Evolutionary conservation across 345 rosid species (phyloP).

Genomic region (Lumnitzera littorea): DNA sequence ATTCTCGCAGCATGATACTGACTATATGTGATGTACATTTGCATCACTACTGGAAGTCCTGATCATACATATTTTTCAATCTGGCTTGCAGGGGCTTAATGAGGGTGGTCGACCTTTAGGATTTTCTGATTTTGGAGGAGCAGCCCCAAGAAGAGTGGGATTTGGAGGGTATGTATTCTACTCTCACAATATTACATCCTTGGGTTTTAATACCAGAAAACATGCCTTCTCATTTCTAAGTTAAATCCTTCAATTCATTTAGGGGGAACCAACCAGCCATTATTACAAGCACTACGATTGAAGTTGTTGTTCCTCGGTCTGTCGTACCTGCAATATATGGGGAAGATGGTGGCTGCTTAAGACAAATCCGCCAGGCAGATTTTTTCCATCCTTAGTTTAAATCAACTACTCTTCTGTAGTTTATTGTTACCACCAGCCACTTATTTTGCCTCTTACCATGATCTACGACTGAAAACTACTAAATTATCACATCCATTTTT

Average conservation of each 20-base stretch:
- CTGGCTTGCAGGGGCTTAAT: slow-evolving; percentile 34
- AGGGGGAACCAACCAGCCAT: slow-evolving; percentile 37
- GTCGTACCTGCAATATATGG: slow-evolving; percentile 57
- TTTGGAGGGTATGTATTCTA: slow-evolving; percentile 41
- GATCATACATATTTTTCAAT: background rate
- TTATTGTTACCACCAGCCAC: background rate
- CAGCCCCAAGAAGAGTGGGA: slow-evolving; percentile 44
- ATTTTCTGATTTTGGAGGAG: slow-evolving; percentile 43
- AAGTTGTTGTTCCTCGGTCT: slow-evolving; percentile 71
- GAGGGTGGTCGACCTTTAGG: slow-evolving; percentile 38
- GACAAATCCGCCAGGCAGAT: slow-evolving; percentile 60
- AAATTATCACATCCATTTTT: too few species aligned
- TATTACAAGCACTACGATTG: slow-evolving; percentile 61
- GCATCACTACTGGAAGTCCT: background rate
- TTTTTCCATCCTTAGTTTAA: background rate
- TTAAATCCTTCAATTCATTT: background rate
- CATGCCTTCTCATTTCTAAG: too few species aligned
- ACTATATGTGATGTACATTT: background rate
- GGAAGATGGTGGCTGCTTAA: slow-evolving; percentile 69
- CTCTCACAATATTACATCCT: background rate
- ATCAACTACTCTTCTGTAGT: background rate
- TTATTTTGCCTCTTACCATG: background rate
- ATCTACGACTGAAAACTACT: too few species aligned
- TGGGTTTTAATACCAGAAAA: too few species aligned
- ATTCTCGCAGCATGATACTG: background rate